Evolutionary conservation across 2,329 filamentous ascomycete species (phyloP), one percentile per base, ranked within the genome.

Genomic region (Metarhizium guizhouense): DNA sequence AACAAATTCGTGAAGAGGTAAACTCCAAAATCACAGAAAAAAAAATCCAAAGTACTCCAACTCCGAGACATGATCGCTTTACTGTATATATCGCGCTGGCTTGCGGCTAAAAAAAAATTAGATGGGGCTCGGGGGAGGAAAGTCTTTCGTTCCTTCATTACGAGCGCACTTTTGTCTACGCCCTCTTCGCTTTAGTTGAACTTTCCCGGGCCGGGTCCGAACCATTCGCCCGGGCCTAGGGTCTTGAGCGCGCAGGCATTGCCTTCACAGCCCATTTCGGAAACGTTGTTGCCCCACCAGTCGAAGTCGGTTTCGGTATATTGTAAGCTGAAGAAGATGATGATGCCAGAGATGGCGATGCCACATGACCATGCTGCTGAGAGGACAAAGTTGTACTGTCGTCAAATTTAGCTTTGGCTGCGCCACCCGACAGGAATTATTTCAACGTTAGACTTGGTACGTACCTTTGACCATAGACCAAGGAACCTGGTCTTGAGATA

Each of bases 261-360:
- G 55, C 68, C 71, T 60, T 78, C 75, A 45, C 74, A 76, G 34
- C 75, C 75, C 53, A 69, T 59, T 16, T 68, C 66, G 4, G 71
- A 66, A 7, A 74, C 67, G 18, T 61, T 65, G 60, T 79, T 79
- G 38, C 77, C 77, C 76, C 76, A 79, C 77, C 77, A 80, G 8
- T 72, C 59, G 48, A 79, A 62, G 29, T 71, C 63, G 4, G 71
- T 65, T 5, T 69, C 68, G n/a, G 70, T 69, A 60, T 72, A 76
- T 59, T 78, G 72, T 16, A 81, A 65, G 14, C 73, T 69, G 61
- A 81, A 82, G 70, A 81, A 79, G 58, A 81, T 78, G 60, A 81
- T 67, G 58, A 81, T 73, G 53, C 70, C 77, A 0, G 76, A 67
- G 50, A 81, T 73, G 54, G 78, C 77, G 45, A 81, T 74, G 34